Evolutionary conservation across 805 yeast species (phyloP).

Genomic region (Wickerhamiella vanderwaltii): DNA sequence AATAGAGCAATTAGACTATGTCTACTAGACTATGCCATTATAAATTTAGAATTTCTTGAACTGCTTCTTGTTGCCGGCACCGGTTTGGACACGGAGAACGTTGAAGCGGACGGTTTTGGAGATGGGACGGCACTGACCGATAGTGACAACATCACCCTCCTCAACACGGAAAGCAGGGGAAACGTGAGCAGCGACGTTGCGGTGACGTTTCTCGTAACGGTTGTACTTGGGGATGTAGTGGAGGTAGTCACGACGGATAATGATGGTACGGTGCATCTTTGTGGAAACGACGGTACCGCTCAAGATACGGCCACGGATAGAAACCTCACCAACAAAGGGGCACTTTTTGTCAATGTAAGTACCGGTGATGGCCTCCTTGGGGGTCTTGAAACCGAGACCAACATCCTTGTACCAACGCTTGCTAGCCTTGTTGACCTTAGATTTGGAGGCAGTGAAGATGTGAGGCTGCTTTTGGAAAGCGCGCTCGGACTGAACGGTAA

Average conservation of each 20-base stretch:
- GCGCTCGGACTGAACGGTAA: constrained; percentile 99
- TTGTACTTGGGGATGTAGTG: constrained; percentile 99
- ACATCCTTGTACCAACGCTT: constrained; percentile 99
- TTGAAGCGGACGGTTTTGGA: constrained; percentile 99
- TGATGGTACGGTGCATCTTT: constrained; percentile 99
- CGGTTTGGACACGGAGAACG: constrained; percentile 89
- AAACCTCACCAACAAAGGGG: constrained; percentile 94
- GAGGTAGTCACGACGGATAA: constrained; percentile 99
- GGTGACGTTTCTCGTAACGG: constrained; percentile 99
- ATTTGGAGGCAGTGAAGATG: constrained; percentile 99
- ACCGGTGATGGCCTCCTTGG: constrained; percentile 96
- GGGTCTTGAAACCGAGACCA: constrained; percentile 99
- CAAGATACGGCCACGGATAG: constrained; percentile 99
- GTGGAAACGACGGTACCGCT: constrained; percentile 99
- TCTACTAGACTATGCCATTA: constrained; percentile 10
- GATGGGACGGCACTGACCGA: constrained; percentile 99
- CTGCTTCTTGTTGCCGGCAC: constrained; percentile 78
- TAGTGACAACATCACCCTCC: constrained; percentile 98
- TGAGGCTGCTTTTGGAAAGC: constrained; percentile 99
- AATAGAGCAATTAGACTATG: too few relatives aligned
- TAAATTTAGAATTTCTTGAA: constrained; percentile 80
- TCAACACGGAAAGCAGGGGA: constrained; percentile 99
- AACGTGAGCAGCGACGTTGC: constrained; percentile 99
- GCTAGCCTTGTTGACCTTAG: constrained; percentile 95
- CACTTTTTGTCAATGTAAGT: constrained; percentile 99